phyloP scores from a whole-genome alignment of 306 rosid species.

The Cicer chorassanicum region DNA sequence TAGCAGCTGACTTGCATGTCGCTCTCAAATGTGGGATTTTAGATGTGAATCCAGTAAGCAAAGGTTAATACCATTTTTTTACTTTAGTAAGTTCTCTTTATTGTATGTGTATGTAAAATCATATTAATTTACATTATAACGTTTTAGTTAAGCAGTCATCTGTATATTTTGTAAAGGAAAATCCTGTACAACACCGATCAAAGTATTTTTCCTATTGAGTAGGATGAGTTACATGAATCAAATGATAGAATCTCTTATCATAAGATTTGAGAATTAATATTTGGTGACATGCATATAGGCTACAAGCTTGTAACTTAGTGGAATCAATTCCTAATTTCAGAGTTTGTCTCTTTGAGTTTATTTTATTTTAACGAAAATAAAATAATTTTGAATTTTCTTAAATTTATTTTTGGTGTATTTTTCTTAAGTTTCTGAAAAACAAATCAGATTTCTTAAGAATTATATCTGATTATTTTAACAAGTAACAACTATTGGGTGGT shows the following conservation, averaged over 20 bases:
- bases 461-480: background rate
- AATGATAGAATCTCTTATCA: background rate
- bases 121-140: slow-evolving; percentile 13
- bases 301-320: background rate
- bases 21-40: background rate
- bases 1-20: slow-evolving; percentile 45
- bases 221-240: background rate
- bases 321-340: background rate
- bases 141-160: slow-evolving; percentile 16
- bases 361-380: background rate
- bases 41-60: slow-evolving; percentile 9
- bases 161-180: slow-evolving; percentile 42
- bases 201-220: background rate
- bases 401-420: background rate
- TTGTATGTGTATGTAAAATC: slow-evolving; percentile 32
- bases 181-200: background rate
- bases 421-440: background rate
- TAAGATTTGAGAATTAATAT: background rate
- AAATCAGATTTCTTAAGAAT: background rate
- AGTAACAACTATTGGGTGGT: background rate
- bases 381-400: background rate
- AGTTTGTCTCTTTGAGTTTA: background rate
- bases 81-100: background rate
- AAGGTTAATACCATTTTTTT: slow-evolving; percentile 24
- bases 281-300: background rate